Percentiles rank a stretch among this genome's conserved stretches.
These are phyloP conservation scores for Hylodesmum podocarpum DNA, from an alignment of 306 rosid genomes.

Conservation along the genomic window DNA sequence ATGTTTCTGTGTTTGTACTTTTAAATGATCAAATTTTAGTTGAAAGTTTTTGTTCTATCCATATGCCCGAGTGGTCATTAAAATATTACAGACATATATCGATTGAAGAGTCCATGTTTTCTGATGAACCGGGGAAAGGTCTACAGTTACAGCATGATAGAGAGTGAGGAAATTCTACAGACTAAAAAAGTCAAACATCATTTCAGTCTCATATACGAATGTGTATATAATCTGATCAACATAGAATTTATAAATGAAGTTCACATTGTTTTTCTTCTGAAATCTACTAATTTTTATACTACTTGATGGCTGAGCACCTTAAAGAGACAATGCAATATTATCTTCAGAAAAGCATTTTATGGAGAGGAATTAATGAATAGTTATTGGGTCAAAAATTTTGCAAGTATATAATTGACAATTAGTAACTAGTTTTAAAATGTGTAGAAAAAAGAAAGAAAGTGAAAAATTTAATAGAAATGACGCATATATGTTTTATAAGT, in stretches of 20 bases:
- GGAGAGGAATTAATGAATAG: conserved; percentile 5
- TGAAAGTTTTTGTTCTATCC: neutral
- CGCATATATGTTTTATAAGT: too few species aligned
- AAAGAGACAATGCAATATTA: neutral
- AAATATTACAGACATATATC: conserved; percentile 58
- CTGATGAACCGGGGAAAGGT: conserved; percentile 34
- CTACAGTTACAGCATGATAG: conserved; percentile 29
- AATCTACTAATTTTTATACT: conserved; percentile 7
- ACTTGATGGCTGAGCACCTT: neutral
- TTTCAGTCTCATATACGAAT: conserved; percentile 19
- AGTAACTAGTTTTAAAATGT: too few species aligned
- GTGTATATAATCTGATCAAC: neutral
- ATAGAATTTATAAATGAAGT: neutral
- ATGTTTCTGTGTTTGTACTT: neutral
- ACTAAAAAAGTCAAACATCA: neutral
- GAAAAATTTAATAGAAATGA: too few species aligned
- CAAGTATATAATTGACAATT: too few species aligned
- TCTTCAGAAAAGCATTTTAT: neutral
- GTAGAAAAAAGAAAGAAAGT: too few species aligned
- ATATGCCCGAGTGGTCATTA: neutral
- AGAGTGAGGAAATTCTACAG: conserved; percentile 18
- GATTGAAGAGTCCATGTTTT: conserved; percentile 43
- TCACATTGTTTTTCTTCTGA: neutral
- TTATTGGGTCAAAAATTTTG: neutral
- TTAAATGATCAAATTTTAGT: neutral